Conservation (phyloP, 768 basidiomycete species). For the Phylloporus scabripes region DNA sequence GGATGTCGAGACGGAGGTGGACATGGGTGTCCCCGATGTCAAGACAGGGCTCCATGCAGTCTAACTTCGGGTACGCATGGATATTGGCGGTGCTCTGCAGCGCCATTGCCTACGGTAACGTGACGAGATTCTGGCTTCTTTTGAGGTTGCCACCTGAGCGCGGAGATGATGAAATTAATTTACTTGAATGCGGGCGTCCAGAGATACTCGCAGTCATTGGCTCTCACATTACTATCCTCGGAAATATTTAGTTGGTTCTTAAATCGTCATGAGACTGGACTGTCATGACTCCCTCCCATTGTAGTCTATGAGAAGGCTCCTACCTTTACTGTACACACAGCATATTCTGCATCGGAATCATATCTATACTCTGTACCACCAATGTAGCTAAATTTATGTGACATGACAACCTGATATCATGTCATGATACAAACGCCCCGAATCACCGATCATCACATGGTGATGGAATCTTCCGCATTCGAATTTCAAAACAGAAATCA, state of each 20-base stretch:
- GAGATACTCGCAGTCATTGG: background rate
- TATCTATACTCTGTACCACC: too few relatives aligned
- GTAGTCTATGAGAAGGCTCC: too few relatives aligned
- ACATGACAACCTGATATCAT: too few relatives aligned
- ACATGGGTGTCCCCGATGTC: background rate
- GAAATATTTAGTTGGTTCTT: background rate
- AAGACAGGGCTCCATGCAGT: background rate
- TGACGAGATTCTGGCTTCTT: background rate
- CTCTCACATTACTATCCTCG: background rate
- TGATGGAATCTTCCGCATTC: background rate
- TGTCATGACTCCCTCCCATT: background rate
- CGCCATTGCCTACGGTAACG: background rate
- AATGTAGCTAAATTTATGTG: too few relatives aligned
- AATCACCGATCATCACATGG: too few relatives aligned
- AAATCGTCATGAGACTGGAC: background rate
- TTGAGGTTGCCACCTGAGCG: background rate
- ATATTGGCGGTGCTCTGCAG: background rate
- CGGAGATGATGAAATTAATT: background rate
- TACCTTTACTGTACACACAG: too few relatives aligned
- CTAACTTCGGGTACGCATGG: background rate
- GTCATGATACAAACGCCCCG: too few relatives aligned
- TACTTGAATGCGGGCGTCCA: background rate
- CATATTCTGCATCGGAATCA: too few relatives aligned
- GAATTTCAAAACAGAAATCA: too few relatives aligned
- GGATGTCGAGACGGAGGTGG: background rate